phyloP scores from a whole-genome alignment of 2,329 filamentous ascomycete species.

The Trichoderma sp. region DNA sequence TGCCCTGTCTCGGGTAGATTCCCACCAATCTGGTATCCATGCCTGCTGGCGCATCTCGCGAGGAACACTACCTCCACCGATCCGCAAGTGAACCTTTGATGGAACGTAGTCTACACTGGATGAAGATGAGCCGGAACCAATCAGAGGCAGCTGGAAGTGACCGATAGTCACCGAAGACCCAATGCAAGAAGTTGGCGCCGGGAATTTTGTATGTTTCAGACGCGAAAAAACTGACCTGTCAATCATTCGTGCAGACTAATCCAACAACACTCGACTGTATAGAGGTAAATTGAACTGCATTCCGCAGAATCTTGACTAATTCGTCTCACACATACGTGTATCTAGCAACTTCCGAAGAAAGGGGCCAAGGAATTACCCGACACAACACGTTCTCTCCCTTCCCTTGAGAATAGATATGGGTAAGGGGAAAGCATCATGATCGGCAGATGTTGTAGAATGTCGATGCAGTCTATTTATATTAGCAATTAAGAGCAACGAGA shows the following conservation, averaged over 20 bases:
- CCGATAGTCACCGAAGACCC: neutral
- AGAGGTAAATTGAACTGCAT: neutral
- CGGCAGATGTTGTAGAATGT: neutral
- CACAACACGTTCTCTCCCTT: conserved; percentile 4
- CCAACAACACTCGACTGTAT: neutral
- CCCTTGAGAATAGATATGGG: neutral
- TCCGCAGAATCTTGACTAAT: neutral
- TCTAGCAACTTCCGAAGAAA: neutral
- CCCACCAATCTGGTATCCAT: neutral
- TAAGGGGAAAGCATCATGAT: neutral
- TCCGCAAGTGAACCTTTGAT: neutral
- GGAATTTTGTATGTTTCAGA: neutral
- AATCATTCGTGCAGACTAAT: neutral
- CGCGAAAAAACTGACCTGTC: neutral
- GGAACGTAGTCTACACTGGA: neutral
- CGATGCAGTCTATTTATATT: neutral
- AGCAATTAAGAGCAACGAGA: neutral
- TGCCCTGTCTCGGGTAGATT: neutral
- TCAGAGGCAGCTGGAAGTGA: neutral
- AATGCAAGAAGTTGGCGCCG: neutral
- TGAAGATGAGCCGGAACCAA: neutral
- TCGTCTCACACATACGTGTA: neutral
- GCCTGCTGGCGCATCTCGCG: neutral
- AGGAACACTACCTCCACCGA: neutral
- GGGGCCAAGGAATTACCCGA: neutral